A percentile compares a stretch with the other conserved stretches of the same genome.
Conservation (phyloP, 2,329 filamentous ascomycete species). For the Thielaviopsis ethacetica region DNA sequence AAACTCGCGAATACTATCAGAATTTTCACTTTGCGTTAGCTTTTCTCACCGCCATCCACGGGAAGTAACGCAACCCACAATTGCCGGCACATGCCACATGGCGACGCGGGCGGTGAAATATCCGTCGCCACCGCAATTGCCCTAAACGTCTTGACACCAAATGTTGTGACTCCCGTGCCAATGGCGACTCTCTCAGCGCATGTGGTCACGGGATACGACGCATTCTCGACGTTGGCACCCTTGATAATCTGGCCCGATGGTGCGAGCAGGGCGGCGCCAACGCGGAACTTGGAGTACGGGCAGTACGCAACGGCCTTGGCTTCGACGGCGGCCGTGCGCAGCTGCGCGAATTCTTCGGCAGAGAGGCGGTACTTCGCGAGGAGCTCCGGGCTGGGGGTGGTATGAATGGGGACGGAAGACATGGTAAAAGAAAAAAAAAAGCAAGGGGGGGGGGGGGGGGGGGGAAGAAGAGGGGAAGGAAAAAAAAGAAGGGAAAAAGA, state of each 20-base stretch:
- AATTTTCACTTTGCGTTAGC: constrained; percentile 2
- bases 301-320: constrained; percentile 76
- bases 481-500: background rate
- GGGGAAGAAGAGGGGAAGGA: background rate
- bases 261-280: constrained; percentile 63
- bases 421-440: background rate
- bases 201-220: constrained; percentile 81
- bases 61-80: constrained; percentile 41
- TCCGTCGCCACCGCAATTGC: constrained; percentile 80
- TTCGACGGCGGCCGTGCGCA: constrained; percentile 45
- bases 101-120: constrained; percentile 49
- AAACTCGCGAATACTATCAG: constrained; percentile 60
- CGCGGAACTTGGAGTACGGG: constrained; percentile 84
- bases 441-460: background rate
- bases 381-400: constrained; percentile 17
- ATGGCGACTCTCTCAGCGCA: constrained; percentile 90
- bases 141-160: constrained; percentile 41
- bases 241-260: constrained; percentile 25
- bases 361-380: constrained; percentile 30
- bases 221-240: constrained; percentile 89
- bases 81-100: constrained; percentile 93
- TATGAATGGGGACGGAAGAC: constrained; percentile 14
- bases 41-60: background rate
- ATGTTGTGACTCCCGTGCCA: constrained; percentile 53
- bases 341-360: constrained; percentile 43